A percentile compares a stretch with the other conserved stretches of the same genome.
Evolutionary conservation across 768 basidiomycete species (phyloP).

Genomic region (Gymnopilus dilepis): DNA sequence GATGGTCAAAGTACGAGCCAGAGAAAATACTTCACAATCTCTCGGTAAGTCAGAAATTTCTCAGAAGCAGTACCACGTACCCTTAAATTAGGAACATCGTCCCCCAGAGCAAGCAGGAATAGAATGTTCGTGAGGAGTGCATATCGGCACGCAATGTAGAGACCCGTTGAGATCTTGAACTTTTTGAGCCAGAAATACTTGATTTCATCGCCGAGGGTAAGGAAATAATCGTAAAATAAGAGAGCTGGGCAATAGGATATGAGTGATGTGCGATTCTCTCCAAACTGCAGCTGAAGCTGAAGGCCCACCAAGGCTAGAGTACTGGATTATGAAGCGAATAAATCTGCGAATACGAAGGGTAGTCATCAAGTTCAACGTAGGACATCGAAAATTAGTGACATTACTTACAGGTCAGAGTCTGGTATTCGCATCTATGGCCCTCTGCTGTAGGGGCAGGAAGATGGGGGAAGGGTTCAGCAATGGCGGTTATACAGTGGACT

Average conservation of each 20-base stretch:
- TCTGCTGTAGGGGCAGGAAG: background rate
- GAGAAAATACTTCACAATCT: background rate
- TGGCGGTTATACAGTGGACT: background rate
- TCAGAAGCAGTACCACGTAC: background rate
- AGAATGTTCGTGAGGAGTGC: constrained; percentile 21
- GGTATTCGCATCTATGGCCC: background rate
- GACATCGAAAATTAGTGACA: background rate
- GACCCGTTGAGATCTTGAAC: constrained; percentile 17
- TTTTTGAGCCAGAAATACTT: constrained; percentile 20
- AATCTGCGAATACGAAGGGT: background rate
- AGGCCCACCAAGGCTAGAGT: constrained; percentile 14
- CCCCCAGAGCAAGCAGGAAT: constrained; percentile 15
- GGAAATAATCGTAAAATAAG: constrained; percentile 22
- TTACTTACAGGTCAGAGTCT: background rate
- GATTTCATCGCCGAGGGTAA: constrained; percentile 22
- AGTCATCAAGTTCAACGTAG: background rate
- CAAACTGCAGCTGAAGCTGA: background rate
- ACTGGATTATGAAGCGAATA: constrained; percentile 18
- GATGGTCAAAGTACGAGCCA: background rate
- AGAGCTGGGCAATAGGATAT: constrained; percentile 10
- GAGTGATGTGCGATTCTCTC: background rate
- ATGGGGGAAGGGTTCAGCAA: background rate
- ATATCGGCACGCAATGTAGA: constrained; percentile 25
- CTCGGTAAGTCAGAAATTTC: background rate
- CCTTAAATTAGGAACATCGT: constrained; percentile 17